Conservation (phyloP, 306 rosid genomes). For the Cicer chorassanicum region DNA sequence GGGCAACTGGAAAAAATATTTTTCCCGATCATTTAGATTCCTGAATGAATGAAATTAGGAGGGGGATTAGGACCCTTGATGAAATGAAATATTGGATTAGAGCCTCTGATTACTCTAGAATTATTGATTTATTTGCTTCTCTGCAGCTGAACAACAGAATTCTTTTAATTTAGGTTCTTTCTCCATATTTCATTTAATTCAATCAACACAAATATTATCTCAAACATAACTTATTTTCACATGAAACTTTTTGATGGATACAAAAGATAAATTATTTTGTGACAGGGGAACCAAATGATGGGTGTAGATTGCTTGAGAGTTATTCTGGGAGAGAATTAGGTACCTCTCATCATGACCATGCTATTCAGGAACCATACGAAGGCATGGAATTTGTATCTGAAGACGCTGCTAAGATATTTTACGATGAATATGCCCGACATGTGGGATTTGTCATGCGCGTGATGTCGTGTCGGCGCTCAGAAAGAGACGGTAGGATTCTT, state of each 20-base stretch:
- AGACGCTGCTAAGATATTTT: constrained; percentile 94
- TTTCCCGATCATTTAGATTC: no score
- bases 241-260: constrained; percentile 35
- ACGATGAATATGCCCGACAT: constrained; percentile 83
- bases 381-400: constrained; percentile 94
- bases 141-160: constrained; percentile 6
- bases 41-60: no score
- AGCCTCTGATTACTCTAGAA: constrained; percentile 10
- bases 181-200: background rate
- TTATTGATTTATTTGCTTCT: constrained; percentile 17
- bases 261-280: constrained; percentile 46
- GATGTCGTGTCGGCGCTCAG: constrained; percentile 97
- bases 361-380: constrained; percentile 72
- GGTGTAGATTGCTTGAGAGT: constrained; percentile 55
- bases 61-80: no score
- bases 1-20: no score
- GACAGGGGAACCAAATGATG: constrained; percentile 73
- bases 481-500: constrained; percentile 92
- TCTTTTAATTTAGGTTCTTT: constrained; percentile 11
- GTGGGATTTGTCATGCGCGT: constrained; percentile 96
- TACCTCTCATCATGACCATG: constrained; percentile 54
- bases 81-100: background rate
- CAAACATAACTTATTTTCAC: constrained; percentile 18
- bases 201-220: background rate
- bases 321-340: constrained; percentile 52